Percentiles rank a stretch among this genome's conserved stretches.
These are phyloP conservation scores for Fragilariopsis cylindrus DNA, from an alignment of 108 stramenopile species.

Conservation along the genomic window DNA sequence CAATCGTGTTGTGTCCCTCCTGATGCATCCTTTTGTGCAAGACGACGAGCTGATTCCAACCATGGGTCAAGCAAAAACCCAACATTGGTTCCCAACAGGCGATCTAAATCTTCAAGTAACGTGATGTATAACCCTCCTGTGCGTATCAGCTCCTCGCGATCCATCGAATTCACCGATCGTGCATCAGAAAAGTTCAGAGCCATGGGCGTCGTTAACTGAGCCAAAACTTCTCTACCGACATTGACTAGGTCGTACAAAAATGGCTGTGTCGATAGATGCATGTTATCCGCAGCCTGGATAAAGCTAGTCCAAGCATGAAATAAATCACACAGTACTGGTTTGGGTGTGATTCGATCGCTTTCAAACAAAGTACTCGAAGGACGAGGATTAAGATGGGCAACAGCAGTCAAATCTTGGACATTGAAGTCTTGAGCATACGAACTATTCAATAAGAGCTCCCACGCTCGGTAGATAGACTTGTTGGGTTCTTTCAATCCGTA, in stretches of 20 bases:
- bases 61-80: slow-evolving; percentile 36
- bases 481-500: slow-evolving; percentile 25
- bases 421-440: slow-evolving; percentile 31
- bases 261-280: slow-evolving; percentile 11
- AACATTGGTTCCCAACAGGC: slow-evolving; percentile 29
- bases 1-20: slow-evolving; percentile 32
- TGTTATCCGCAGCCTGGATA: slow-evolving; percentile 11
- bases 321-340: slow-evolving; percentile 22
- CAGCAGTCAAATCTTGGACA: slow-evolving; percentile 36
- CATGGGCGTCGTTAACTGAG: slow-evolving; percentile 32
- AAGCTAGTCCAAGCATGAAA: slow-evolving; percentile 35
- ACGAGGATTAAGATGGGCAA: slow-evolving; percentile 25
- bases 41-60: slow-evolving; percentile 34
- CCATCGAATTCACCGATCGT: slow-evolving; percentile 6
- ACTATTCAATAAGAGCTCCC: slow-evolving; percentile 25
- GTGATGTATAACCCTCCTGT: slow-evolving; percentile 28
- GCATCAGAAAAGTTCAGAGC: slow-evolving; percentile 44
- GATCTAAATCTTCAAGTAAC: slow-evolving; percentile 34
- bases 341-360: slow-evolving; percentile 40
- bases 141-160: slow-evolving; percentile 5
- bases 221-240: slow-evolving; percentile 47
- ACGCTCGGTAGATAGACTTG: slow-evolving; percentile 18
- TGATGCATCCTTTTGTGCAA: slow-evolving; percentile 10
- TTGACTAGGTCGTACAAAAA: slow-evolving; percentile 49
- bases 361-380: slow-evolving; percentile 24